Base-by-base conservation (phyloP, 164 flowering plant genomes). In the Vitis cinerea region DNA sequence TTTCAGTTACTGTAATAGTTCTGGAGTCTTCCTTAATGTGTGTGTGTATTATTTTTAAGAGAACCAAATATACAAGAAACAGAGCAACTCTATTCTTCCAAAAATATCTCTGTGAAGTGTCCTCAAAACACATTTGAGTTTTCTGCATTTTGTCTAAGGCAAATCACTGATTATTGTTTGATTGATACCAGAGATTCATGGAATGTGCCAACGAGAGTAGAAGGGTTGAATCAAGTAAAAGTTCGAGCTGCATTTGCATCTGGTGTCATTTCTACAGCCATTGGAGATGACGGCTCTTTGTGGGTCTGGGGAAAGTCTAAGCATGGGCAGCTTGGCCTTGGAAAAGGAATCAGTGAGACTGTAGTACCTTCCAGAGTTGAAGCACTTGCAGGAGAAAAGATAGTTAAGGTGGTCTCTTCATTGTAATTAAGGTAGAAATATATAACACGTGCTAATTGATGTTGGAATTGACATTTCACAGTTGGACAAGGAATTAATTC, bases 241-340 rank as follows among this genome's bases (percentile, higher is more conserved):
- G 90, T 85, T 30, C 67, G 61, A 63, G 80, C 85, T 73, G 91
- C 89, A 71, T 95, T 77, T 86, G 99, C 94, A 23, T 95, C 99
- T 72, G 98, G 97, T 58, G 97, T 89, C 55, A 74, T 86, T 67
- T 91, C 97, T 55, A 75, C 89, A 17, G 97, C 91, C 31, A 72
- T 89, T 62, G 97, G 94, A 58, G 90, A 84, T 67, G 97, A 93
- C 74, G 99, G 99, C 27, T 86, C 94, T 65, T 69, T 93, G 74
- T 90, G 99, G 98, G 91, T 88, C 10, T 95, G 99, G 99, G 98
- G 99, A 17, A 88, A 78, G 74, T 95, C 99, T 13, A 91, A 90
- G 81, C 90, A 94, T 14, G 97, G 99, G 47, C 99, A 95, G 76
- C 92, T 93, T 65, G 99, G 98, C 58, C 92, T 90, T 55, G 97